These are phyloP conservation scores for Phytophthora ramorum DNA, from an alignment of 352 stramenopile genomes.

Conservation along the genomic window DNA sequence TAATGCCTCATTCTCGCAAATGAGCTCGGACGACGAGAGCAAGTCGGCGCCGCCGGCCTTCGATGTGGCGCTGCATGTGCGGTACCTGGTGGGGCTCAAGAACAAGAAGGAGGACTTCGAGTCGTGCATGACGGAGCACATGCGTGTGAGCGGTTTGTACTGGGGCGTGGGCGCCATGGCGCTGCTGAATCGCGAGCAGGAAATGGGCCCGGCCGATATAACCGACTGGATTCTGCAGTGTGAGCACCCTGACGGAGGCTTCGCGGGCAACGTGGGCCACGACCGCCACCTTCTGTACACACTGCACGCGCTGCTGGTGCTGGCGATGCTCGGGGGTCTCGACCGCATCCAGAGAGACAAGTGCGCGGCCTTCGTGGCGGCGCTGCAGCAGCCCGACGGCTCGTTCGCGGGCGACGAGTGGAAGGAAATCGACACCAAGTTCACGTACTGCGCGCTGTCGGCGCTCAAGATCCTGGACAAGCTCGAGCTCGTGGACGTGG, in stretches of 20 bases:
- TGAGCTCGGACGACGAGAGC: conserved; percentile 32
- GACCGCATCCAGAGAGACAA: conserved; percentile 84
- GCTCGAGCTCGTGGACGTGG: conserved; percentile 89
- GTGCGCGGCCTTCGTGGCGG: conserved; percentile 83
- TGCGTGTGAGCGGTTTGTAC: conserved; percentile 98
- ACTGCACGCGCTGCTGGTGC: conserved; percentile 96
- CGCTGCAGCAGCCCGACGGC: conserved; percentile 96
- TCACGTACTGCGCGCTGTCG: conserved; percentile 98
- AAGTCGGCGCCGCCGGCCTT: conserved; percentile 48
- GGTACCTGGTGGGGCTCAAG: conserved; percentile 82
- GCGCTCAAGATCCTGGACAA: conserved; percentile 93
- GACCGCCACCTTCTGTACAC: conserved; percentile 99
- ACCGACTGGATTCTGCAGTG: conserved; percentile 97
- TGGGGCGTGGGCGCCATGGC: conserved; percentile 97
- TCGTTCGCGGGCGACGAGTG: conserved; percentile 98
- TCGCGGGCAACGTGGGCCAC: conserved; percentile 96
- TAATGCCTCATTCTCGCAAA: neutral
- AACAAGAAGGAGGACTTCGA: conserved; percentile 92
- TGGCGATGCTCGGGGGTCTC: conserved; percentile 94
- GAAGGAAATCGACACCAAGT: conserved; percentile 98
- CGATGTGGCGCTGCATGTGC: conserved; percentile 71
- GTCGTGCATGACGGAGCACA: conserved; percentile 96
- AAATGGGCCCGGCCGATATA: conserved; percentile 87
- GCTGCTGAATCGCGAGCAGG: conserved; percentile 90
- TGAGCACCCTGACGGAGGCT: conserved; percentile 92